Conservation (phyloP, 805 yeast species). For the Schizosaccharomyces octosporus region DNA sequence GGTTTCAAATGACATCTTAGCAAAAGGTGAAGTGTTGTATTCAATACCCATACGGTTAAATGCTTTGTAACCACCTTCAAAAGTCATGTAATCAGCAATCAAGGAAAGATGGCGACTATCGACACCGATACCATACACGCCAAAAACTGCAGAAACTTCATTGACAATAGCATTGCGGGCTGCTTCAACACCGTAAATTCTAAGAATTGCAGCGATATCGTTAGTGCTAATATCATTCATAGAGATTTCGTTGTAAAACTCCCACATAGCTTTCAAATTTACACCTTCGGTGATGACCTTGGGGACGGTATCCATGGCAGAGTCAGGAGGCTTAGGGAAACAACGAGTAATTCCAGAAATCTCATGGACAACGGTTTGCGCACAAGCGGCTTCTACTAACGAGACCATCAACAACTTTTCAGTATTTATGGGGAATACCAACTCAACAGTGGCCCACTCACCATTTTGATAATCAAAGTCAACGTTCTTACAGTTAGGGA, state of each 20-base stretch:
- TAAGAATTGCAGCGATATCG: slow-evolving; percentile 74
- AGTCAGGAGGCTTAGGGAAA: slow-evolving; percentile 38
- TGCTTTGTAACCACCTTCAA: slow-evolving; percentile 91
- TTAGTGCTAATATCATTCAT: slow-evolving; percentile 77
- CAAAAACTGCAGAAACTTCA: slow-evolving; percentile 87
- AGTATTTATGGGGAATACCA: slow-evolving; percentile 61
- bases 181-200: slow-evolving; percentile 93
- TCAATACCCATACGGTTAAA: slow-evolving; percentile 97
- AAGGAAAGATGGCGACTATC: slow-evolving; percentile 83
- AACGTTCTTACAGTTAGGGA: slow-evolving; percentile 41
- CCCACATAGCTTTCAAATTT: slow-evolving; percentile 95
- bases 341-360: slow-evolving; percentile 81
- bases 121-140: slow-evolving; percentile 84
- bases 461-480: slow-evolving; percentile 77
- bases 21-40: slow-evolving; percentile 77
- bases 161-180: slow-evolving; percentile 92
- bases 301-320: slow-evolving; percentile 2
- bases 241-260: slow-evolving; percentile 74
- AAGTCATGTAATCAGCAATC: slow-evolving; percentile 96
- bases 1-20: slow-evolving; percentile 97
- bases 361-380: slow-evolving; percentile 76
- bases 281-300: slow-evolving; percentile 88
- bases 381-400: slow-evolving; percentile 77
- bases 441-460: slow-evolving; percentile 75
- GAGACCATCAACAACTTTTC: slow-evolving; percentile 93